Evolutionary conservation across 306 rosid genomes (phyloP).

Genomic region (Luffa acutangula): DNA sequence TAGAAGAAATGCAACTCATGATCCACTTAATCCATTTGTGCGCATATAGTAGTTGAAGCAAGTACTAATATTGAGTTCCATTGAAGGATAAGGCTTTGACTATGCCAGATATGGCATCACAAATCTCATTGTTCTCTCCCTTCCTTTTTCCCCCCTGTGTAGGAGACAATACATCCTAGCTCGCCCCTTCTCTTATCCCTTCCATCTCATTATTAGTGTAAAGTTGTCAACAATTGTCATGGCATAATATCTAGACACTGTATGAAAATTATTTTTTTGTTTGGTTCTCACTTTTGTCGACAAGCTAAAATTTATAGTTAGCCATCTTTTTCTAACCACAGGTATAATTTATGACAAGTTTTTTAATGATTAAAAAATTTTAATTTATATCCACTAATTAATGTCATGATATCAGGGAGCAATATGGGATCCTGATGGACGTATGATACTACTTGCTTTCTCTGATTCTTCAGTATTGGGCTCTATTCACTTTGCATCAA

Average conservation of each 20-base stretch:
- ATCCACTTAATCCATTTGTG: not conserved
- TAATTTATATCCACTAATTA: not conserved
- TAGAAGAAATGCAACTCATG: not conserved
- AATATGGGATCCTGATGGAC: constrained; percentile 96
- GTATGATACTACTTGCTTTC: constrained; percentile 79
- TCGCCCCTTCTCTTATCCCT: not conserved
- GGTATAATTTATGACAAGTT: not conserved
- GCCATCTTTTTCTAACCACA: not conserved
- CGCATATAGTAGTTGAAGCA: not conserved
- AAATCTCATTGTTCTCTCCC: not conserved
- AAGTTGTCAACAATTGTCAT: not conserved
- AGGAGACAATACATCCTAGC: not conserved
- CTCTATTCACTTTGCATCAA: constrained; percentile 89
- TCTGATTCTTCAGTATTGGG: constrained; percentile 79
- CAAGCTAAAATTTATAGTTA: not conserved
- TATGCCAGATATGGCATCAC: not conserved
- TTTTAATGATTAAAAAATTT: not conserved
- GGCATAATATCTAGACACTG: not conserved
- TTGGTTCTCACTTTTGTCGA: not conserved
- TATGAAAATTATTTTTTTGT: not conserved
- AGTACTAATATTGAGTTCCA: not conserved
- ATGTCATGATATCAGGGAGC: constrained; percentile 51
- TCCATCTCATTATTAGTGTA: not conserved
- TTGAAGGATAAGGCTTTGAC: not conserved
- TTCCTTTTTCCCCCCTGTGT: not conserved